Evolutionary conservation across 441 rosid species (phyloP).

Genomic region (Monsonia emarginata): DNA sequence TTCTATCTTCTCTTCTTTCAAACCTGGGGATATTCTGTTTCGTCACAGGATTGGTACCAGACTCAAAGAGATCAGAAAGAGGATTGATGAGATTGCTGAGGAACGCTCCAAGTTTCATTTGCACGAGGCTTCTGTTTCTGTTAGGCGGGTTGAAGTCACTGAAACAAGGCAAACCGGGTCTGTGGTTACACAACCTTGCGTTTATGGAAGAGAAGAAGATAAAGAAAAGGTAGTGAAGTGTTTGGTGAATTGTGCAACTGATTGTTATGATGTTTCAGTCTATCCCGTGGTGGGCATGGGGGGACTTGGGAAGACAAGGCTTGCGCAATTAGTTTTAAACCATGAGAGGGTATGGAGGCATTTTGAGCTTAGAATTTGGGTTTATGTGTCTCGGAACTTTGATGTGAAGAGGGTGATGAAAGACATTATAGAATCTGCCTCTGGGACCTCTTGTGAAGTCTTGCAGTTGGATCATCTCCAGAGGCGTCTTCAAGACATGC

Average conservation of each 20-base stretch:
- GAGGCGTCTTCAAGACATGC: background rate
- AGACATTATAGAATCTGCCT: constrained; percentile 9
- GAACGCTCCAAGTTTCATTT: too few species aligned
- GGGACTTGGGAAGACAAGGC: constrained; percentile 11
- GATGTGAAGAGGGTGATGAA: background rate
- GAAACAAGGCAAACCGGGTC: too few species aligned
- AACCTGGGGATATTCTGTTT: too few species aligned
- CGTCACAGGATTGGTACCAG: too few species aligned
- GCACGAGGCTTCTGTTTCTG: too few species aligned
- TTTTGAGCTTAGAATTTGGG: constrained; percentile 14
- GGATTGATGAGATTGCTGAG: too few species aligned
- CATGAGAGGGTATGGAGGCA: background rate
- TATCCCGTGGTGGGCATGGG: constrained; percentile 8
- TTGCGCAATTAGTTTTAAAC: constrained; percentile 14
- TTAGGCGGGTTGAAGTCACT: too few species aligned
- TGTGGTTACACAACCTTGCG: background rate
- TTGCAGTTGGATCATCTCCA: constrained; percentile 7
- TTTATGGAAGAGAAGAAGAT: constrained; percentile 7
- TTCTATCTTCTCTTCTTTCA: too few species aligned
- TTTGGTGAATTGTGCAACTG: background rate
- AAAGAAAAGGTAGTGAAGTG: background rate
- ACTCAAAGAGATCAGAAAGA: too few species aligned
- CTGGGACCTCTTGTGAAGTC: background rate
- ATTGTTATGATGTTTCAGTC: background rate
- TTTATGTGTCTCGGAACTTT: constrained; percentile 15